Conservation (phyloP, 2,329 filamentous ascomycete genomes). For the Alternaria sp. region DNA sequence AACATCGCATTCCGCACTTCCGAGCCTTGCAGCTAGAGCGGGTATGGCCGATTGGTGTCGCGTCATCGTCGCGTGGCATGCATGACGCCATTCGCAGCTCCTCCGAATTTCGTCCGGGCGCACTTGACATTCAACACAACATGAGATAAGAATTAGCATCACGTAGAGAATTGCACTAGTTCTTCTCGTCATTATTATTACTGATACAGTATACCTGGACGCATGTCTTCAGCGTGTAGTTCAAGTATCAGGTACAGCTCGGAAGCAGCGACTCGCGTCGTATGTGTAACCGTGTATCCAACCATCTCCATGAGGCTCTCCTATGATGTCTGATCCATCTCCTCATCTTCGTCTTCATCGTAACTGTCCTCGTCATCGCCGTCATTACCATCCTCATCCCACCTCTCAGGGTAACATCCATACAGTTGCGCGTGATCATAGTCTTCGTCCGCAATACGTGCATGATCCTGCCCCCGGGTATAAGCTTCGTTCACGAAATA, state of each 20-base stretch:
- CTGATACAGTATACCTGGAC: not conserved
- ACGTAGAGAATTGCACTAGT: not conserved
- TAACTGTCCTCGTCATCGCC: not conserved
- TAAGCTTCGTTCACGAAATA: constrained; percentile 2
- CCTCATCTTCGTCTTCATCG: not conserved
- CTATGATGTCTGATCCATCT: not conserved
- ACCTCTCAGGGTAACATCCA: not conserved
- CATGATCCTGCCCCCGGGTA: not conserved
- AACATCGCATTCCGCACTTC: not conserved
- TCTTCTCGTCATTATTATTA: not conserved
- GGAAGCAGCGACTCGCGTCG: not conserved
- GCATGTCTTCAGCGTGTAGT: not conserved
- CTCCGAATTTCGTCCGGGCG: not conserved
- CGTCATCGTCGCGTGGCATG: not conserved
- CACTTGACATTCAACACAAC: too few relatives aligned
- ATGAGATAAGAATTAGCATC: too few relatives aligned
- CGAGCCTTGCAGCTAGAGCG: not conserved
- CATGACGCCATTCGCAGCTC: not conserved
- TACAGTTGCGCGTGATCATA: not conserved
- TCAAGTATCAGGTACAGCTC: not conserved
- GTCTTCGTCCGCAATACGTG: not conserved
- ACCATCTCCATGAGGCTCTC: not conserved
- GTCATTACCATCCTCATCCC: not conserved
- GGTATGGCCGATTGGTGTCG: not conserved
- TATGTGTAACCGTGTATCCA: not conserved